Evolutionary conservation across 148 eudicot species (phyloP).

Genomic region (Bassia scoparia): DNA sequence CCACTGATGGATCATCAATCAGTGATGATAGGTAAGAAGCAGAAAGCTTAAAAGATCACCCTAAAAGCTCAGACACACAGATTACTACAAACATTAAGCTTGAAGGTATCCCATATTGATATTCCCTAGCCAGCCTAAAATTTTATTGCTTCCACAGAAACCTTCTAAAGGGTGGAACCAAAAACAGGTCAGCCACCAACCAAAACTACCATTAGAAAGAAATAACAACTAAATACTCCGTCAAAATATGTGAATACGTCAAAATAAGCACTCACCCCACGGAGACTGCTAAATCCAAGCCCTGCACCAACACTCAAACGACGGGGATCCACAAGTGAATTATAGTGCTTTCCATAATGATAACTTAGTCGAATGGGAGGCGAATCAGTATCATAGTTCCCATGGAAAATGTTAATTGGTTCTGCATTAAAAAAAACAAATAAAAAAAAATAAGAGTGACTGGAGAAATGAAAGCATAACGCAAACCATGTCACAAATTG

Average conservation of each 20-base stretch:
- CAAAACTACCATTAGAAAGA: background rate
- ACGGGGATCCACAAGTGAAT: conserved; percentile 97
- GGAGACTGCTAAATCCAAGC: conserved; percentile 85
- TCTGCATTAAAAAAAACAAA: conserved; percentile 42
- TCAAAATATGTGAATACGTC: background rate
- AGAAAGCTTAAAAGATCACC: background rate
- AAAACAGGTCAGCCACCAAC: background rate
- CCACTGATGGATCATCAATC: background rate
- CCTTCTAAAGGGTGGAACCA: background rate
- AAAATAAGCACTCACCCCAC: conserved; percentile 59
- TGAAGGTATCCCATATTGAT: background rate
- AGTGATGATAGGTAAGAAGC: background rate
- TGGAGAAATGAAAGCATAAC: background rate
- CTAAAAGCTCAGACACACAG: background rate
- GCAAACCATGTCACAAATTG: conserved; percentile 9
- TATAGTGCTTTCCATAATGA: conserved; percentile 96
- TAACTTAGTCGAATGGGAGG: conserved; percentile 90
- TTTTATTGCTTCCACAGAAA: background rate
- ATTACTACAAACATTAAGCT: background rate
- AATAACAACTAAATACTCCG: background rate
- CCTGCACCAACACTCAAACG: conserved; percentile 87
- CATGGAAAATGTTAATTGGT: conserved; percentile 91
- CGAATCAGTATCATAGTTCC: conserved; percentile 72
- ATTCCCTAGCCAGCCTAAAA: background rate
- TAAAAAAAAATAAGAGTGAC: no score